Base-by-base conservation (phyloP, 75 land plant species). In the Isoetes taiwanensis region DNA sequence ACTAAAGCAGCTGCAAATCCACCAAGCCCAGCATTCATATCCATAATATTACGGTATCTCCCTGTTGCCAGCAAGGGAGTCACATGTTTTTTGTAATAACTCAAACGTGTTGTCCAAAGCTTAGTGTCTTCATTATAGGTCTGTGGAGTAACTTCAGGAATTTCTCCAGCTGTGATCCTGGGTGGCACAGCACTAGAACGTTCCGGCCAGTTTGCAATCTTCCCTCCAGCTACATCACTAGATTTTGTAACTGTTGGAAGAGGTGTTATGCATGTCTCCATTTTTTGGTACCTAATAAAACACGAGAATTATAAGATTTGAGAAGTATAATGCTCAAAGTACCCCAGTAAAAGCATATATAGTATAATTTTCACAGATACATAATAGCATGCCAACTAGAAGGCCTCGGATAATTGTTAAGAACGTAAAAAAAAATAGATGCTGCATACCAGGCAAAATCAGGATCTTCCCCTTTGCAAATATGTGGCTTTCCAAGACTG, bases 11-110 rank as follows among this genome's bases (percentile, higher is more conserved):
- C 86, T 42, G 91, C 86, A 52, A 85, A 85, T 16, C 94, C 94
- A 1, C 94, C 94, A 4, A 83, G 43, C 30, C 79, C 57, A 4
- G 94, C 81, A 63, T 87, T 87, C 94, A 87, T 83, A 69, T 87
- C 94, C 87, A 87, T 80, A 24, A 87, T 72, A 64, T 87, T 87
- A 34, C 87, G 31, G 61, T 73, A 87, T 25, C 81, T 68, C 35
- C 87, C 84, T 17, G 54, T 74, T 5, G 62, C 17, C 5, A 87
- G 48, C 9, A 76, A 61, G 14, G 72, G 61, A 34, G 76, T 50
- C 12, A 80, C 43, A 19, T 38, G 39, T 0, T n/a, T 27, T 32
- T 74, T 80, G 82, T 87, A 83, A 56, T 78, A 67, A 6, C 60
- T 10, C 24, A 80, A 63, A 12, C 87, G 57, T 19, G 73, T 65